A percentile compares a stretch with the other conserved stretches of the same genome.
Conservation (phyloP, 163 green algal species). For the Scenedesmus sp. region DNA sequence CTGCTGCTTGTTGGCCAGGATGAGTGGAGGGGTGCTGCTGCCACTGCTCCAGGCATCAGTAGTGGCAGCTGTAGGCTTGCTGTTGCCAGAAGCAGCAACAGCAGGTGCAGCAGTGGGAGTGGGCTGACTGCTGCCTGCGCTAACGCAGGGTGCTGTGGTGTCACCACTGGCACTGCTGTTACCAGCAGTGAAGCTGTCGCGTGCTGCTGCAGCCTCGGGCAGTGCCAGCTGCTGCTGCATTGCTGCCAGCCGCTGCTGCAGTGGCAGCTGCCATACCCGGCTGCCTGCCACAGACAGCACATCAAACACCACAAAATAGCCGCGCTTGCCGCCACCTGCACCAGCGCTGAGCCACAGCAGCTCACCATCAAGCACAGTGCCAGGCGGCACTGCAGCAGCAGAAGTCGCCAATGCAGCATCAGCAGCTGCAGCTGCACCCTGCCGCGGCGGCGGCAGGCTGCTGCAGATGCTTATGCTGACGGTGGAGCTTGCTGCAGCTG, state of each 20-base stretch:
- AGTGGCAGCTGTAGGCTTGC: neutral
- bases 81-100: neutral
- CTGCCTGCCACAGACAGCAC: slow-evolving; percentile 35
- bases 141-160: neutral
- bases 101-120: neutral
- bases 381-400: slow-evolving; percentile 20
- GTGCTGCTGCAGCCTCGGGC: slow-evolving; percentile 2
- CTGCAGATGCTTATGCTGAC: neutral
- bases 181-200: neutral
- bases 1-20: slow-evolving; percentile 58
- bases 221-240: slow-evolving; percentile 33
- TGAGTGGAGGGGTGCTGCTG: neutral
- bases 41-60: neutral
- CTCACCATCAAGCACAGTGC: slow-evolving; percentile 55
- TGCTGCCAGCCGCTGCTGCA: slow-evolving; percentile 30
- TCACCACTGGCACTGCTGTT: neutral
- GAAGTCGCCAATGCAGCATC: no score
- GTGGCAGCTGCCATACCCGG: slow-evolving; percentile 47
- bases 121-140: neutral
- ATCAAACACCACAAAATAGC: slow-evolving; percentile 56
- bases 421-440: neutral
- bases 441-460: neutral
- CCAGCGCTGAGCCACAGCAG: slow-evolving; percentile 38
- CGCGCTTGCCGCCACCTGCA: neutral
- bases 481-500: neutral